Base-by-base conservation (phyloP, 2,329 filamentous ascomycete species). In the Phialemonium atrogriseum region DNA sequence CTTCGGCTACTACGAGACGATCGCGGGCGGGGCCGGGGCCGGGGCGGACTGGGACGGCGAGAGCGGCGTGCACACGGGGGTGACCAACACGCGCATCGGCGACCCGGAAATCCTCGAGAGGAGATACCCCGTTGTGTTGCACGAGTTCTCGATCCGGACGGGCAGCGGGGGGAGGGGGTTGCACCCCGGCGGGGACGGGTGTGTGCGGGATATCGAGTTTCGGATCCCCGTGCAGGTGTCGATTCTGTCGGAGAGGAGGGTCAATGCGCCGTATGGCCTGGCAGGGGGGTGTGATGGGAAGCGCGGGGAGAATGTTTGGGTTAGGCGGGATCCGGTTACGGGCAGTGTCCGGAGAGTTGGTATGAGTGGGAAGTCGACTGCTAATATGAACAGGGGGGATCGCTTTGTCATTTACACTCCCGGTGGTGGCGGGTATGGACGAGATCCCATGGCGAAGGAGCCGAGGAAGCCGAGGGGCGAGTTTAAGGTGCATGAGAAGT, bases 351-450 rank as follows among this genome's bases (percentile, higher is more conserved):
- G n/a, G n/a, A 38, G 35, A 29, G 46, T 57, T 11, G 52, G 44
- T 19, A 40, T 58, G 6, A 54, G 53, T 2, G 39, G 46, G 1
- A 50, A 58, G 34, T 47, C 28, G 28, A 50, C 6, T 37, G 51
- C 23, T 36, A 55, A 5, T 37, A 43, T 12, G 30, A 57, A 6
- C 18, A 36, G 5, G 42, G 56, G 56, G 0, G 56, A 59, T 38
- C 45, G 46, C 15, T 44, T 56, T 12, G 49, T 54, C 24, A 46
- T 56, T 8, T 54, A 56, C 13, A 54, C 52, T 1, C 54, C 54
- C 1, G 53, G 53, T 1, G 53, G 53, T 2, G 53, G 53, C n/a
- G n/a, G n/a, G n/a, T n/a, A n/a, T n/a, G n/a, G n/a, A n/a, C n/a
- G n/a, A n/a, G n/a, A n/a, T n/a, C n/a, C n/a, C n/a, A n/a, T n/a